Conservation (phyloP, 805 yeast genomes). For the Wickerhamomyces pijperi region DNA sequence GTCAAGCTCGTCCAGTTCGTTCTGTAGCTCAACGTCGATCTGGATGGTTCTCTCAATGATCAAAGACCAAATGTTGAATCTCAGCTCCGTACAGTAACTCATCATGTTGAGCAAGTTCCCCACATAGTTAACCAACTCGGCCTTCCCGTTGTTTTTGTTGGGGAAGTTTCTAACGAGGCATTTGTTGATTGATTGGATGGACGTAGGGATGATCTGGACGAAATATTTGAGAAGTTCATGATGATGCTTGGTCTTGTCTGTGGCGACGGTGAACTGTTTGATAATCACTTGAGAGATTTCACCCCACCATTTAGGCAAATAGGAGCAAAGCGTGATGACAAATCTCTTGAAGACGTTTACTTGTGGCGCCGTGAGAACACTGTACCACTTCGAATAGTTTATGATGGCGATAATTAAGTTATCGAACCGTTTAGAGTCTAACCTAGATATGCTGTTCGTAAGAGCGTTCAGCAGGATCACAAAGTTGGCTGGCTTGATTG, state of each 20-base stretch:
- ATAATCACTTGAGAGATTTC: constrained; percentile 70
- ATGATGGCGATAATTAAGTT: constrained; percentile 52
- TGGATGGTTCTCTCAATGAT: constrained; percentile 73
- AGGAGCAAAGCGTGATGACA: constrained; percentile 66
- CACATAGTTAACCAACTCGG: constrained; percentile 49
- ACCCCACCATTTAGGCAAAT: constrained; percentile 82
- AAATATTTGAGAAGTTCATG: constrained; percentile 60
- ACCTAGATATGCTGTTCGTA: constrained; percentile 52
- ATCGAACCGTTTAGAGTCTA: constrained; percentile 37
- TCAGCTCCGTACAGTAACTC: constrained; percentile 67
- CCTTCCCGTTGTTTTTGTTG: constrained; percentile 55
- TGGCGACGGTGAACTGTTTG: constrained; percentile 37
- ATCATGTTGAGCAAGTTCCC: constrained; percentile 48
- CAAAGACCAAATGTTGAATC: constrained; percentile 67
- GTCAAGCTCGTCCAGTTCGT: constrained; percentile 75
- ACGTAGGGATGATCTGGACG: constrained; percentile 70
- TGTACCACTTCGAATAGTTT: constrained; percentile 51
- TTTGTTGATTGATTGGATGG: constrained; percentile 51
- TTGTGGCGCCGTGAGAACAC: constrained; percentile 26
- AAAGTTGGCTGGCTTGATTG: constrained; percentile 42
- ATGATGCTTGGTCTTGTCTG: constrained; percentile 30
- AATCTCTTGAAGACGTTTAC: constrained; percentile 56
- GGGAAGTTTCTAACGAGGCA: constrained; percentile 60
- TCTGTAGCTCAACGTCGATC: constrained; percentile 85
- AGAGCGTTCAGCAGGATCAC: constrained; percentile 44